Evolutionary conservation across 23 red algal genomes (phyloP).

Genomic region (Gracilaria gracilis): DNA sequence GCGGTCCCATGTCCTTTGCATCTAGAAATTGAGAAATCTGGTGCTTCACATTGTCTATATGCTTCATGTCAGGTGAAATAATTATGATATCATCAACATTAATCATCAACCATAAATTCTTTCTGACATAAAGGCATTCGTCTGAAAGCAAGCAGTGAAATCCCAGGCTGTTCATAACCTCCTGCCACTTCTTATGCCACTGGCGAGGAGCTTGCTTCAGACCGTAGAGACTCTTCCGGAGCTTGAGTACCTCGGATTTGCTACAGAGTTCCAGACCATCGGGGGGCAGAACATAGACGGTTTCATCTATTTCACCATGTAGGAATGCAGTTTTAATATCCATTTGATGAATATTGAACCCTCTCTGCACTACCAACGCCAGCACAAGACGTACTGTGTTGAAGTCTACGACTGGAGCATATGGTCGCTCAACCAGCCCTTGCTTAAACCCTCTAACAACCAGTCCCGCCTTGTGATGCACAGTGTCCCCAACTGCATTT

Average conservation of each 20-base stretch:
- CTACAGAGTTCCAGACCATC: not conserved
- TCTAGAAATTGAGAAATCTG: too few relatives aligned
- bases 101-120: conserved; percentile 8
- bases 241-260: not conserved
- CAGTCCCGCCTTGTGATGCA: conserved; percentile 33
- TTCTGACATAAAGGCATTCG: conserved; percentile 2
- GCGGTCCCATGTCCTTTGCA: too few relatives aligned
- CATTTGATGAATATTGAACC: conserved; percentile 34
- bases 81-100: conserved; percentile 56
- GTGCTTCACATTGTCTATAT: too few relatives aligned
- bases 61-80: not conserved
- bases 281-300: too few relatives aligned
- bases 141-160: not conserved
- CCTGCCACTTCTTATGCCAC: conserved; percentile 26
- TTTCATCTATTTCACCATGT: conserved; percentile 49
- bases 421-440: conserved; percentile 11
- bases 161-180: not conserved
- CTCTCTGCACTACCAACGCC: conserved; percentile 43
- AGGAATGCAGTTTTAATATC: conserved; percentile 73
- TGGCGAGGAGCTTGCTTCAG: conserved; percentile 42
- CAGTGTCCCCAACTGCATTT: conserved; percentile 8
- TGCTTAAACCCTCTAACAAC: conserved; percentile 52
- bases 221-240: conserved; percentile 23
- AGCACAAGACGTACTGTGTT: conserved; percentile 48
- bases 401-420: conserved; percentile 43